phyloP scores from a whole-genome alignment of 225 moss, liverwort and hornwort species.

The Thuidium tamariscinum region DNA sequence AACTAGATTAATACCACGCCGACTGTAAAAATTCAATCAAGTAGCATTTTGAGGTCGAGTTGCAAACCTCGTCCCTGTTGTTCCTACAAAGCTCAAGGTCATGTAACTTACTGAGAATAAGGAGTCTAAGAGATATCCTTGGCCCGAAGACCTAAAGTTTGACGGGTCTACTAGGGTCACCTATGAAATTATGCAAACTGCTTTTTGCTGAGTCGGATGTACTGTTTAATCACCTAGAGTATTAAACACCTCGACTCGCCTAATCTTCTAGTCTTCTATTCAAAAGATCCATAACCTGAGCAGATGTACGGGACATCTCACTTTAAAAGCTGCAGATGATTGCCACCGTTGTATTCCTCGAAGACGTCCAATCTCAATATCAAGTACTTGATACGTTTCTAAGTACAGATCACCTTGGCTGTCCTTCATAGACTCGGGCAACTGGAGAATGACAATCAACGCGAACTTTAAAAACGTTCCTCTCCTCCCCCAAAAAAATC shows the following conservation, averaged over 20 bases:
- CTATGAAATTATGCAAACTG: background rate
- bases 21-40: background rate
- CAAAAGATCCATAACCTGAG: background rate
- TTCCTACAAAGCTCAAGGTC: background rate
- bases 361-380: slow-evolving; percentile 83
- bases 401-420: slow-evolving; percentile 87
- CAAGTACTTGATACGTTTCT: slow-evolving; percentile 93
- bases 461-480: background rate
- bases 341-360: slow-evolving; percentile 96
- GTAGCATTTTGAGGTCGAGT: background rate
- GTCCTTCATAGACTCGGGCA: slow-evolving; percentile 96
- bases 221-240: background rate
- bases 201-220: background rate
- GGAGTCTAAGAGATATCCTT: background rate
- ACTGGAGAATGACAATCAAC: slow-evolving; percentile 25
- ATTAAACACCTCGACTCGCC: background rate
- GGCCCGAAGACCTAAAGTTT: background rate
- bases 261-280: background rate
- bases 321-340: slow-evolving; percentile 77
- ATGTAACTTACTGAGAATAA: background rate
- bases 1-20: background rate
- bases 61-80: background rate
- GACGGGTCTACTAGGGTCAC: background rate
- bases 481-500: background rate
- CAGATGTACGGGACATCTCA: slow-evolving; percentile 11